Evolutionary conservation across 1,139 yeast genomes (phyloP).

Genomic region (Hansenula sp.): DNA sequence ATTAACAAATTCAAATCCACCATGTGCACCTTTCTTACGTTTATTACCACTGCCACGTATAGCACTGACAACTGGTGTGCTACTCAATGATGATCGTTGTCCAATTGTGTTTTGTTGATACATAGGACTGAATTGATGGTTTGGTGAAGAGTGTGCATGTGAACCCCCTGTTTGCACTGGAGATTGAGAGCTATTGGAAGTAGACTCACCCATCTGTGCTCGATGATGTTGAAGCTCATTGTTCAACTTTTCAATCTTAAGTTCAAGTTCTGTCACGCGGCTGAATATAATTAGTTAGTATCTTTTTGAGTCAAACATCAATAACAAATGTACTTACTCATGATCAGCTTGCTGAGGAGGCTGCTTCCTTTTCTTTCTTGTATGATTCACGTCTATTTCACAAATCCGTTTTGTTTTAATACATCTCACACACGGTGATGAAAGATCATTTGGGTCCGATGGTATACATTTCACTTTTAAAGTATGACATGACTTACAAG

Average conservation of each 20-base stretch:
- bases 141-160: background rate
- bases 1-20: constrained; percentile 5
- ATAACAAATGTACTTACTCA: constrained; percentile 2
- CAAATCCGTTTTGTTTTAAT: constrained; percentile 58
- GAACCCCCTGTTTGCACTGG: background rate
- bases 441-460: constrained; percentile 42
- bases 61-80: background rate
- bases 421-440: constrained; percentile 69
- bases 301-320: background rate
- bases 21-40: background rate
- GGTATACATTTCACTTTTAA: constrained; percentile 83
- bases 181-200: background rate
- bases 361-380: constrained; percentile 46
- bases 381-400: constrained; percentile 60
- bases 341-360: constrained; percentile 18
- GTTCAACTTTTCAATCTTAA: constrained; percentile 28
- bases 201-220: constrained; percentile 8
- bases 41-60: background rate
- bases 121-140: background rate
- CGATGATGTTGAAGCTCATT: constrained; percentile 11
- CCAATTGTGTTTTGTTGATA: background rate
- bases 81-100: background rate
- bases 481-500: constrained; percentile 78
- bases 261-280: constrained; percentile 32
- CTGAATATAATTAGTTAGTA: constrained; percentile 12